Base-by-base conservation (phyloP, 176 grass and related monocot species). In the Paspalum notatum region DNA sequence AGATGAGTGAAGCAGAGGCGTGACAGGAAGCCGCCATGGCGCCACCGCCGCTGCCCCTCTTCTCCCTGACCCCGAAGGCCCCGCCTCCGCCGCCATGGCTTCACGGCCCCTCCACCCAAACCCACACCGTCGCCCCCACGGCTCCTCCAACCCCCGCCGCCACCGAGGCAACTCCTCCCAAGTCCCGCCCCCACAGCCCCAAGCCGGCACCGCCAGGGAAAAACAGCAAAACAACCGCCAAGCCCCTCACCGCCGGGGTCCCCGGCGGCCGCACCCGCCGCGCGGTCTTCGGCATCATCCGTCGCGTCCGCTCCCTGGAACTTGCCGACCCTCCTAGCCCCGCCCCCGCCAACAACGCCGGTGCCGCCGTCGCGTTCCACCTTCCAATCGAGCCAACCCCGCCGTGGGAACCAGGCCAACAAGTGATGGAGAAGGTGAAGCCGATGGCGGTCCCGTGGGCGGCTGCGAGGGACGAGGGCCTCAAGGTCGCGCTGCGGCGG, bases 231-330 rank as follows among this genome's bases (percentile, higher is more conserved):
- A 27, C 76, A 59, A 2, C 74, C 39, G 67, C 51, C 52, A 90
- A 53, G 18, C 49, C 80, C 61, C 89, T 94, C 76, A 89, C 83
- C 7, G 86, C 80, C 40, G 75, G 81, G 41, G 86, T 94, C 15
- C 88, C 86, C 5, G 83, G 92, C 0, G 89, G 89, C 25, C 89
- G 86, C 66, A 89, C 83, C 61, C 89, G 77, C 62, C 75, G 63
- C 27, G 89, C 89, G n/a, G 82, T 94, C 9, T 72, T 88, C 9
- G 83, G 89, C 0, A 91, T 94, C 80, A 78, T 94, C 80, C 84
- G 92, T 40, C 74, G 81, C 14, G 78, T 94, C 62, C 86, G 81
- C 44, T 91, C 80, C 76, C 89, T 94, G 55, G 83, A 77, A 37
- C 21, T 86, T 38, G 65, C 84, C 40, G 39, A 86, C n/a, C 72